Evolutionary conservation across 2,329 filamentous ascomycete species (phyloP).

Genomic region (Paradendryphiella salina): DNA sequence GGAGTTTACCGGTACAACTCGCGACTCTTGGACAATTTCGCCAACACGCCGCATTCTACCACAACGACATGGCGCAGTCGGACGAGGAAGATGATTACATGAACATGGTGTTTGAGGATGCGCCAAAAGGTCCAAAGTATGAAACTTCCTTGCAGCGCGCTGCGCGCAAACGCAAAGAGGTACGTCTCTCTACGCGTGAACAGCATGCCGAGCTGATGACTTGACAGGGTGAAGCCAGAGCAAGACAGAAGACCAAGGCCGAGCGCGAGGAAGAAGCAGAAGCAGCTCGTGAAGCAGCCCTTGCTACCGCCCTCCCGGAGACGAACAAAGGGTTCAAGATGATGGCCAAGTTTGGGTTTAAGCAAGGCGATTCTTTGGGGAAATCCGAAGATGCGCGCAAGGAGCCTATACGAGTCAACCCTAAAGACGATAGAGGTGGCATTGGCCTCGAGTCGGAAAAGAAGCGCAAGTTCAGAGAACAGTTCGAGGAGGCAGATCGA

Average conservation of each 20-base stretch:
- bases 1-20: constrained; percentile 13
- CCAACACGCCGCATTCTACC: background rate
- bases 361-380: constrained; percentile 73
- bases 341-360: constrained; percentile 97
- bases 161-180: constrained; percentile 57
- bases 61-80: constrained; percentile 35
- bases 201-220: constrained; percentile 16
- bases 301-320: constrained; percentile 70
- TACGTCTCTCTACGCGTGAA: constrained; percentile 25
- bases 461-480: constrained; percentile 67
- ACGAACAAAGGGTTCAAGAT: constrained; percentile 88
- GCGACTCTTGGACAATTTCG: constrained; percentile 6
- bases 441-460: constrained; percentile 82
- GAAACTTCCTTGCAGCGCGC: constrained; percentile 67
- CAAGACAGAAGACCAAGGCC: constrained; percentile 70
- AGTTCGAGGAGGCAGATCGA: constrained; percentile 40
- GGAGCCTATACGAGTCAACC: constrained; percentile 74
- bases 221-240: constrained; percentile 35
- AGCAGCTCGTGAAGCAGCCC: constrained; percentile 71
- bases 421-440: constrained; percentile 80
- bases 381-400: constrained; percentile 58
- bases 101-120: constrained; percentile 85
- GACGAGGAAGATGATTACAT: constrained; percentile 95
- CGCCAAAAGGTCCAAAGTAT: constrained; percentile 52
- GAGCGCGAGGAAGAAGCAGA: constrained; percentile 77